phyloP scores from a whole-genome alignment of 352 stramenopile species.

The Globisporangium spinosum region DNA sequence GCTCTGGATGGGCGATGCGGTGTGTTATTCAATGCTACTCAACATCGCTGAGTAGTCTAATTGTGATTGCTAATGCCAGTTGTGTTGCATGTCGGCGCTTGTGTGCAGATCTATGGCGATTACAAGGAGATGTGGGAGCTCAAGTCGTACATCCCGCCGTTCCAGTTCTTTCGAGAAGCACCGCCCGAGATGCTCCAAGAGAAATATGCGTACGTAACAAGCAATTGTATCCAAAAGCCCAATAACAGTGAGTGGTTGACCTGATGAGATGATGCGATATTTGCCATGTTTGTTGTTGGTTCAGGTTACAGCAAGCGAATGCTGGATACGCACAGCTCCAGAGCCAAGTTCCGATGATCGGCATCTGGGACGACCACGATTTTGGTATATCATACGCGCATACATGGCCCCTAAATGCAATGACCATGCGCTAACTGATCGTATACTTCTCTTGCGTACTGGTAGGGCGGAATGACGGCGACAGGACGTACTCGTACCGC shows the following conservation, averaged over 20 bases:
- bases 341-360: constrained; percentile 59
- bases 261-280: neutral
- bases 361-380: constrained; percentile 87
- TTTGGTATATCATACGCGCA: constrained; percentile 35
- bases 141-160: constrained; percentile 31
- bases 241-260: neutral
- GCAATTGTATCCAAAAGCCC: neutral
- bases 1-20: constrained; percentile 86
- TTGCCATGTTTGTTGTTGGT: neutral
- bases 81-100: neutral
- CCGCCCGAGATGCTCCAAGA: constrained; percentile 38
- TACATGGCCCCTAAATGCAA: too few species aligned
- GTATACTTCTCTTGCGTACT: neutral
- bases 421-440: neutral
- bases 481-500: constrained; percentile 65
- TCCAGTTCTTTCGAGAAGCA: constrained; percentile 56
- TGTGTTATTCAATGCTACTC: constrained; percentile 18
- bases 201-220: constrained; percentile 49
- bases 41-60: neutral
- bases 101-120: constrained; percentile 66
- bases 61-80: neutral
- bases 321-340: constrained; percentile 54
- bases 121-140: constrained; percentile 49
- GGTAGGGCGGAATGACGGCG: constrained; percentile 57
- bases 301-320: constrained; percentile 53